Base-by-base conservation (phyloP, 345 rosid genomes). In the Lepidium aucheri region DNA sequence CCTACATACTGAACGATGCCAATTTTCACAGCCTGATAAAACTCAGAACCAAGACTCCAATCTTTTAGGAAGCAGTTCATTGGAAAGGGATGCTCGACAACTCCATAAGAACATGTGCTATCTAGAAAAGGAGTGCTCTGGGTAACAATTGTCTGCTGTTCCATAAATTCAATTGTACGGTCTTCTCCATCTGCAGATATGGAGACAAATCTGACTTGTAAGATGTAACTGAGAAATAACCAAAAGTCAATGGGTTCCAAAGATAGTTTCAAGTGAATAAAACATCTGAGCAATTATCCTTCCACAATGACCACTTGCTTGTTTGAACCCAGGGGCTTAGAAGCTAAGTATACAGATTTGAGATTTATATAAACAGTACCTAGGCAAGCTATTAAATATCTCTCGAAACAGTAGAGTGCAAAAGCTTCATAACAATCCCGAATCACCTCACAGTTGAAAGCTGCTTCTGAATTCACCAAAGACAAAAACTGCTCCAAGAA, bases 361-460 rank as follows among this genome's bases (percentile, higher is more conserved):
- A 26, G 4, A 53, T 42, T 51, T 28, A 67, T 36, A 53, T 16
- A 36, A 17, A 34, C 74, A 65, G 59, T 90, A 94, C 99, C 99
- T 81, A 94, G 76, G 80, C 99, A 94, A 43, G 97, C 99, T 63
- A 94, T 94, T 79, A 94, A 72, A 76, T 94, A 94, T 88, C 99
- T 84, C 84, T 94, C 99, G 43, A 94, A 94, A 83, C 97, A 90
- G 76, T 94, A 94, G 76, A 94, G 77, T 6, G 99, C 99, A 80
- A 94, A 90, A 70, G 99, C 99, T 82, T 94, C 99, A 68, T 94
- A 94, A 81, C 99, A 94, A 77, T 94, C 99, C 55, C 97, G 95
- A 67, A 94, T 78, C 63, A 82, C 89, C 82, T 94, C 97, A 15
- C 86, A 86, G 81, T 94, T 90, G 80, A 94, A 94, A 34, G 99